Evolutionary conservation across 768 basidiomycete species (phyloP).

Genomic region (Pleurotus eryngii): DNA sequence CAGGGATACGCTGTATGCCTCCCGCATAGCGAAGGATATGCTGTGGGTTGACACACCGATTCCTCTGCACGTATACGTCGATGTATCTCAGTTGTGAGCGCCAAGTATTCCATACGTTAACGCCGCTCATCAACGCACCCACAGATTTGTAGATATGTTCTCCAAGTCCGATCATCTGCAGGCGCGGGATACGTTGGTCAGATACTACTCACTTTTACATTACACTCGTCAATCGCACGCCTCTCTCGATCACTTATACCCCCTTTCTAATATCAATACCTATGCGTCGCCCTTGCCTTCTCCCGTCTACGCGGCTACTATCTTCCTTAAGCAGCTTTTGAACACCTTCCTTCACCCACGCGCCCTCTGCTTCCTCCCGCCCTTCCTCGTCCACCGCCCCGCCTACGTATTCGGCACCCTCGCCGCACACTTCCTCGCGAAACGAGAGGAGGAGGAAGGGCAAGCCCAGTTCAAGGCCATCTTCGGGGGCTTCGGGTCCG

Average conservation of each 20-base stretch:
- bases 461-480: constrained; percentile 70
- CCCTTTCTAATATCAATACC: constrained; percentile 10
- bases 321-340: constrained; percentile 24
- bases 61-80: constrained; percentile 46
- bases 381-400: constrained; percentile 53
- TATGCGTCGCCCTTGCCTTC: constrained; percentile 27
- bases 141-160: constrained; percentile 21
- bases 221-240: constrained; percentile 49
- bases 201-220: constrained; percentile 54
- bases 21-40: constrained; percentile 54
- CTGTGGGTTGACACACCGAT: constrained; percentile 48
- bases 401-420: constrained; percentile 50
- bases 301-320: constrained; percentile 13
- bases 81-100: constrained; percentile 55
- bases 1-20: constrained; percentile 62
- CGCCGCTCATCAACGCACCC: neutral
- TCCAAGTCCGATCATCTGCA: constrained; percentile 15
- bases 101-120: too few species aligned
- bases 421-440: constrained; percentile 39
- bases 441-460: constrained; percentile 57
- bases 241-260: constrained; percentile 29
- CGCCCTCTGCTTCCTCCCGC: constrained; percentile 37
- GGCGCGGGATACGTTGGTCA: constrained; percentile 45
- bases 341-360: constrained; percentile 37
- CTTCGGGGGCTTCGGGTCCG: constrained; percentile 47